These are phyloP conservation scores for Nemania serpens DNA, from an alignment of 2,329 filamentous ascomycete genomes.

Conservation along the genomic window DNA sequence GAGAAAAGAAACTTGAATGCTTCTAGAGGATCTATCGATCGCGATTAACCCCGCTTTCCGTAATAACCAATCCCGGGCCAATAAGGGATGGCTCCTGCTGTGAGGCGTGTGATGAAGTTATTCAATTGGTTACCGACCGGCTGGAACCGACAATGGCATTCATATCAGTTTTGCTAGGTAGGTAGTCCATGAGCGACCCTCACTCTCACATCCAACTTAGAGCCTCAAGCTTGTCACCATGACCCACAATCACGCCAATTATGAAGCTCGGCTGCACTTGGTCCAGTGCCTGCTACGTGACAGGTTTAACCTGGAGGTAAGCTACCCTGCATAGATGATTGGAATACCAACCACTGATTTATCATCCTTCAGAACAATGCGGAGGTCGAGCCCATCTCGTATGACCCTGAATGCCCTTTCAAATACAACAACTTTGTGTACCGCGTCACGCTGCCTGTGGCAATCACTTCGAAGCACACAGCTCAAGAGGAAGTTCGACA, in stretches of 20 bases:
- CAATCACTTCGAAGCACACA: neutral
- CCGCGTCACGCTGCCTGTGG: slow-evolving; percentile 27
- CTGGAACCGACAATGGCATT: no score
- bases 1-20: no score
- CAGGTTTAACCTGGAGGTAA: slow-evolving; percentile 2
- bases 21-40: no score
- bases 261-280: slow-evolving; percentile 16
- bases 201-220: neutral
- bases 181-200: no score
- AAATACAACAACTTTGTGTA: slow-evolving; percentile 46
- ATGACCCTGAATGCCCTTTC: slow-evolving; percentile 41
- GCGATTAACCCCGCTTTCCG: no score
- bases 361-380: neutral
- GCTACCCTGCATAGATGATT: neutral
- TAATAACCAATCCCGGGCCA: no score
- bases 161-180: no score
- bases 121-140: no score
- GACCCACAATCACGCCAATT: slow-evolving; percentile 18
- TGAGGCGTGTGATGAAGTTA: no score
- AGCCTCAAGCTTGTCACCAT: slow-evolving; percentile 1
- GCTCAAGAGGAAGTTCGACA: slow-evolving; percentile 25
- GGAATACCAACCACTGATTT: neutral
- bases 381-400: slow-evolving; percentile 37
- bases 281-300: slow-evolving; percentile 6
- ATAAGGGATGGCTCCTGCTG: no score